These are phyloP conservation scores for Malus hybrid DNA, from an alignment of 331 rosid species.

Conservation along the genomic window DNA sequence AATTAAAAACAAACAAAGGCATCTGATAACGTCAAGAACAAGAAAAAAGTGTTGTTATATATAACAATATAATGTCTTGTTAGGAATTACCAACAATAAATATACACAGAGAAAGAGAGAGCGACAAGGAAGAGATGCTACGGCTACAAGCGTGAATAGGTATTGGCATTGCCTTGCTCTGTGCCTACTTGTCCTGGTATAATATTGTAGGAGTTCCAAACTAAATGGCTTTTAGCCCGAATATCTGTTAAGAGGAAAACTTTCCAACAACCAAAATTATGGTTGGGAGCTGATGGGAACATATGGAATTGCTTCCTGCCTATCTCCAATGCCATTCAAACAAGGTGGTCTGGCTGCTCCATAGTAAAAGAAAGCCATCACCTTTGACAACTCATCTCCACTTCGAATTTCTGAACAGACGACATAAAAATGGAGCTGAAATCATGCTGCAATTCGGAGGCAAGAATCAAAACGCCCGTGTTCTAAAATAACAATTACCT, in stretches of 20 bases:
- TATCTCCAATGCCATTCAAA: too few species aligned
- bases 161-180: background rate
- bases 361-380: slow-evolving; percentile 83
- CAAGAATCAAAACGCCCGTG: background rate
- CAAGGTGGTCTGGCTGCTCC: slow-evolving; percentile 42
- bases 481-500: slow-evolving; percentile 33
- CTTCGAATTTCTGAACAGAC: slow-evolving; percentile 46
- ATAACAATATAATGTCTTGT: background rate
- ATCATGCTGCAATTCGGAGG: background rate
- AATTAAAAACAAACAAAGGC: background rate
- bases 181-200: slow-evolving; percentile 10
- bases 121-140: background rate
- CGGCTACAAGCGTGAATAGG: background rate
- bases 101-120: background rate
- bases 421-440: slow-evolving; percentile 6
- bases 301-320: too few species aligned
- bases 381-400: slow-evolving; percentile 81
- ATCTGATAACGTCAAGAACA: slow-evolving; percentile 9
- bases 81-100: background rate
- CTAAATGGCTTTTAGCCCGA: background rate
- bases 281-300: too few species aligned
- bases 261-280: too few species aligned
- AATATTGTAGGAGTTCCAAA: background rate
- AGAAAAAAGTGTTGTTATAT: background rate
- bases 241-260: background rate